A percentile compares a stretch with the other conserved stretches of the same genome.
These are phyloP conservation scores for Leccinum fibrillosum DNA, from an alignment of 768 basidiomycete species.

Conservation along the genomic window DNA sequence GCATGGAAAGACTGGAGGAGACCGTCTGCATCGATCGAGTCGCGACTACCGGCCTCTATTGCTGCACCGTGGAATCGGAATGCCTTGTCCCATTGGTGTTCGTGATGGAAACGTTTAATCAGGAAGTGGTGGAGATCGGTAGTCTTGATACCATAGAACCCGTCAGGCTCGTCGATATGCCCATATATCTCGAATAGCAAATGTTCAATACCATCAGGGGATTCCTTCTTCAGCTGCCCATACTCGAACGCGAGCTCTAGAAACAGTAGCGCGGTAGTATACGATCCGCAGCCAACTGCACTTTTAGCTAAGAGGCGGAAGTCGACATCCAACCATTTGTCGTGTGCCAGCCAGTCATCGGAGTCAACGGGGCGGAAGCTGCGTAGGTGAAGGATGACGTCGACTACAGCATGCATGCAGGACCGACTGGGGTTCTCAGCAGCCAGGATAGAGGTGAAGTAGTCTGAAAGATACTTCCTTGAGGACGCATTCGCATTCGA, in stretches of 20 bases:
- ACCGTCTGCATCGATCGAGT: slow-evolving; percentile 50
- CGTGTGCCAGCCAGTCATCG: slow-evolving; percentile 48
- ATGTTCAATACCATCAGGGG: slow-evolving; percentile 47
- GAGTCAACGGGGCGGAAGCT: slow-evolving; percentile 46
- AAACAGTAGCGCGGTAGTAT: slow-evolving; percentile 87
- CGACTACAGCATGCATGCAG: slow-evolving; percentile 59
- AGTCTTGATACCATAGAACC: slow-evolving; percentile 92
- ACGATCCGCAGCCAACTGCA: slow-evolving; percentile 77
- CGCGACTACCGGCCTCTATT: slow-evolving; percentile 56
- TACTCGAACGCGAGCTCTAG: slow-evolving; percentile 74
- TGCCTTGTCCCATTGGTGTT: slow-evolving; percentile 89
- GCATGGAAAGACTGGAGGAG: slow-evolving; percentile 80
- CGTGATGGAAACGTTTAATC: slow-evolving; percentile 85
- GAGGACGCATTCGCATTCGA: background rate
- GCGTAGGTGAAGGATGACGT: slow-evolving; percentile 78
- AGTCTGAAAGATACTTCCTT: slow-evolving; percentile 21
- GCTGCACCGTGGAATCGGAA: slow-evolving; percentile 87
- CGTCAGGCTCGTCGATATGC: slow-evolving; percentile 96
- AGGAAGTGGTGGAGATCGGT: slow-evolving; percentile 76
- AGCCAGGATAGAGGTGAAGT: slow-evolving; percentile 26
- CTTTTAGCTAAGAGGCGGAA: slow-evolving; percentile 66
- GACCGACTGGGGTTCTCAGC: slow-evolving; percentile 37
- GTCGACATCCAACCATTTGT: slow-evolving; percentile 82
- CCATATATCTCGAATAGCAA: slow-evolving; percentile 90
- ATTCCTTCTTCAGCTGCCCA: slow-evolving; percentile 25